Base-by-base conservation (phyloP, 768 basidiomycete genomes). In the Mycena rosella region DNA sequence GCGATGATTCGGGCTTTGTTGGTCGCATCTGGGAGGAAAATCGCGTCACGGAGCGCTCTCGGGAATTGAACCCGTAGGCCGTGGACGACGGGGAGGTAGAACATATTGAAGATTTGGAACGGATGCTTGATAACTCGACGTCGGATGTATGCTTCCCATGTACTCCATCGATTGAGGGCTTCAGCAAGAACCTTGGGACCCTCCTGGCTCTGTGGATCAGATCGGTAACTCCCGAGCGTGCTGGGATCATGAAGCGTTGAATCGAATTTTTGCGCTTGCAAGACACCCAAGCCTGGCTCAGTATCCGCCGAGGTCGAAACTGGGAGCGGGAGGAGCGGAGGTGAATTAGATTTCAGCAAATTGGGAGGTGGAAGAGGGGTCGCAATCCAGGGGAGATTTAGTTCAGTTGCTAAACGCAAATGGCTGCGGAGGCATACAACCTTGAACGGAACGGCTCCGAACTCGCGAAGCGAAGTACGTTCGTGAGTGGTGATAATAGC, bases 41-140 rank as follows among this genome's bases (percentile, higher is more conserved):
- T 60, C 3, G 74, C 71, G 60, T 73, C 70, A 17, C 71, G 60
- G 9, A 75, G 42, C 17, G 74, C 74, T 27, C 70, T 24, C 8
- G 59, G 17, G 57, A 74, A 72, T 30, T 65, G 59, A 2, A 63
- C 54, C 0, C 70, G 69, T 17, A 74, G 52, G 18, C 74, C 74
- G 63, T 73, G 74, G 15, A 45, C 27, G 11, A 59, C 30, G 1
- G 74, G 57, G 52, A 74, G 72, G 51, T 68, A 65, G 40, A 73
- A 60, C 57, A 69, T 63, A 30, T 74, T 53, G 55, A 73, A 65
- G 9, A 68, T 48, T 54, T 73, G 74, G 60, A 64, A 72, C 10
- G 60, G 13, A 54, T 72, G 68, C 42, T 62, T 55, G 29, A 60
- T 42, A 22, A 56, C 73, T 26, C 56, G 59, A 17, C 59, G 38